Evolutionary conservation across 2,329 filamentous ascomycete genomes (phyloP), one percentile per base, ranked within the genome.

Genomic region (Raffaelea deltoideospora): DNA sequence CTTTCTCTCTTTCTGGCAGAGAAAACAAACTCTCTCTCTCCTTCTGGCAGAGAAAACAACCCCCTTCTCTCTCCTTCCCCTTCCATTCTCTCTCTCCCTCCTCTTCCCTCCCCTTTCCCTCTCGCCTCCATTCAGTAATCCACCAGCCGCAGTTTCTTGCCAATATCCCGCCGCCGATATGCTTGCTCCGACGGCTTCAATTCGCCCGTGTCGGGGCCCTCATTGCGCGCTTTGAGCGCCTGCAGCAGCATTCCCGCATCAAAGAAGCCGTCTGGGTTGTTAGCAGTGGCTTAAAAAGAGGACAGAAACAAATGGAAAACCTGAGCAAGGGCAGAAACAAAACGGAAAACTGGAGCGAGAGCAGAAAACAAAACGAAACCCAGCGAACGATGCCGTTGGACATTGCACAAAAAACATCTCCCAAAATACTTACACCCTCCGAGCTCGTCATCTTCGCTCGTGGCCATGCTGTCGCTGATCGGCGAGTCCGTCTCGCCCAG

Each of bases 231-330:
- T 53, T 87, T 87, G 40, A 94, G 72, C 2, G 86, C 85, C 54
- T 92, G 83, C 19, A 90, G 66, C 5, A 95, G 71, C 85, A 95
- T 93, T 13, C 88, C 88, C 1, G 88, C 86, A 54, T 96, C 88
- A 59, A 96, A 96, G 65, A 96, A 95, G 23, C 88, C 88, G 64
- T 95, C 87, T 94, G 52, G n/a, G 7, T 18, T 14, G 28, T 38
- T 34, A 33, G 31, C 21, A 4, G 3, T 7, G 27, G n/a, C 35
- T 45, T 14, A 46, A 43, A 15, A 48, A 43, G 42, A 30, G 44
- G 3, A 31, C 3, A 8, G 9, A 27, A 17, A 31, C 33, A 19
- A 35, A 34, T 30, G 31, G 36, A 22, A 34, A 38, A 31, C n/a
- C n/a, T n/a, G n/a, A n/a, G n/a, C n/a, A n/a, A n/a, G n/a, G n/a